Percentiles rank a stretch among this genome's conserved stretches.
Conservation (phyloP, 164 flowering plant species). For the Magnolia kwangsiensis region DNA sequence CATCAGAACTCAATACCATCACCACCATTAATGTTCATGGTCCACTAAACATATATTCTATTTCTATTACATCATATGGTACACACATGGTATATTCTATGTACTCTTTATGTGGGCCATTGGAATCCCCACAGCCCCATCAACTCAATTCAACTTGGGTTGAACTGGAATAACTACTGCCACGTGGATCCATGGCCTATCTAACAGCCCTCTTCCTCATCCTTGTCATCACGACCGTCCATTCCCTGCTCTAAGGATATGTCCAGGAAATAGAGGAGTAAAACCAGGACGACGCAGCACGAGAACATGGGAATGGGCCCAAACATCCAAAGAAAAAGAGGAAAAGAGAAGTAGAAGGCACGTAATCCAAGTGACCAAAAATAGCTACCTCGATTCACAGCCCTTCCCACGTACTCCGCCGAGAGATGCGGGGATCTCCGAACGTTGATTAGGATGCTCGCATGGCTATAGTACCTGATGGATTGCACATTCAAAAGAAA, state of each 20-base stretch:
- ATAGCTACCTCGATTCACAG: slow-evolving; percentile 62
- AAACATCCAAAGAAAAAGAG: slow-evolving; percentile 80
- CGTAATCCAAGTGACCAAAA: slow-evolving; percentile 83
- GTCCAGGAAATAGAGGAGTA: slow-evolving; percentile 59
- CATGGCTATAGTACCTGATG: slow-evolving; percentile 82
- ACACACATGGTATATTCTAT: too few relatives aligned
- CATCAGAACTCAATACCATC: too few relatives aligned
- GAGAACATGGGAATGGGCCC: slow-evolving; percentile 84
- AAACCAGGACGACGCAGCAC: slow-evolving; percentile 46
- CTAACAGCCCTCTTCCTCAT: slow-evolving; percentile 4
- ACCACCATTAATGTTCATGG: too few relatives aligned
- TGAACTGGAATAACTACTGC: background rate
- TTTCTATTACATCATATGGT: too few relatives aligned
- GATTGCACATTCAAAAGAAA: slow-evolving; percentile 81
- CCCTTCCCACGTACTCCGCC: slow-evolving; percentile 53
- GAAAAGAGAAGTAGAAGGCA: slow-evolving; percentile 83
- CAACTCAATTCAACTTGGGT: slow-evolving; percentile 6
- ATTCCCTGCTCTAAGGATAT: slow-evolving; percentile 28
- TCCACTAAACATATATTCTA: too few relatives aligned
- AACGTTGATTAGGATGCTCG: slow-evolving; percentile 81
- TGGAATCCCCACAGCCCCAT: background rate
- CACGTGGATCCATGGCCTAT: background rate
- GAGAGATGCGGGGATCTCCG: slow-evolving; percentile 33
- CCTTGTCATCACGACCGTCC: slow-evolving; percentile 15
- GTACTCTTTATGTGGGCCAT: background rate